Base-by-base conservation (phyloP, 2,329 filamentous ascomycete species). In the Aureobasidium pullulans region DNA sequence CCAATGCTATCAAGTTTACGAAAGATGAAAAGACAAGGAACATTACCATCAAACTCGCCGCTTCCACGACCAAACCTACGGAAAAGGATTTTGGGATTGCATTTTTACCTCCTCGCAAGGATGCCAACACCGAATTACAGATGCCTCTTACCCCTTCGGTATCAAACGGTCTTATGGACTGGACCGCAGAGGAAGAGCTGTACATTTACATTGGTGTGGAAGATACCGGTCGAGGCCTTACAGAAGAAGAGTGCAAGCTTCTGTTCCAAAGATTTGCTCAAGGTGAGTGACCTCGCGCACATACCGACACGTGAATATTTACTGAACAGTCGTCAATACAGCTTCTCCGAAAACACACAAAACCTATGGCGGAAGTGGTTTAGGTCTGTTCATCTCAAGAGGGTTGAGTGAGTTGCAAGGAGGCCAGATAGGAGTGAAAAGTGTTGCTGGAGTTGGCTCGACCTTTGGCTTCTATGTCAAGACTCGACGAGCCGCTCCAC, bases 261-360 rank as follows among this genome's bases (percentile, higher is more conserved):
- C 75, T 89, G 0, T 89, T 88, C 68, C 80, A 86, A 63, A 79
- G 84, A 32, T 88, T 89, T 66, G 81, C 83, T 11, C 86, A 88
- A 70, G 83, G 84, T 1, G 85, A 80, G 23, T 81, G 82, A n/a
- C 28, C 28, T 13, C 11, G 5, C 9, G 15, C 8, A 4, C 7
- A 28, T 29, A 29, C n/a, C 9, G 10, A 15, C 32, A 13, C 11
- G 19, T 4, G 11, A 13, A 11, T 2, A 10, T 16, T 16, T 1
- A 11, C 39, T 56, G 7, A 53, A 3, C 8, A 16, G 1, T 10
- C 1, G 15, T 16, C 19, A 16, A 48, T 19, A 49, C 19, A 19
- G 54, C 54, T 7, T 53, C 48, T 4, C 57, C 57, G 1, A 53
- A 47, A 29, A 60, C 57, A 5, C 48, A 60, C 23, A 60, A 85